Evolutionary conservation across 306 rosid genomes (phyloP).

Genomic region (Spatholobus suberectus): DNA sequence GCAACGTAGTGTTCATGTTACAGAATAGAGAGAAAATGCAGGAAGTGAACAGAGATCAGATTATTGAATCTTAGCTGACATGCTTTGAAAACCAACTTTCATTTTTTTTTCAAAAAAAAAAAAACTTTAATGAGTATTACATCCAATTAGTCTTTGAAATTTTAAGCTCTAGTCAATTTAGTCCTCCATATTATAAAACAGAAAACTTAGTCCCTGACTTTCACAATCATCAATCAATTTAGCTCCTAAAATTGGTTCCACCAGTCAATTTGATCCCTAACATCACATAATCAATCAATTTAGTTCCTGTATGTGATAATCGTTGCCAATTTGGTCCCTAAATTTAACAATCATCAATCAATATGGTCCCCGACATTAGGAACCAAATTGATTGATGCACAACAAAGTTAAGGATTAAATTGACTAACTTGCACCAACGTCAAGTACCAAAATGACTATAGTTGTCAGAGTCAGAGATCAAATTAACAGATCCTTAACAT

Average conservation of each 20-base stretch:
- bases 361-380: neutral
- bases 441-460: neutral
- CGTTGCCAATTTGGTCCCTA: neutral
- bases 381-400: neutral
- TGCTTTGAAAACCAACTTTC: constrained; percentile 24
- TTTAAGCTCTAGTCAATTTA: neutral
- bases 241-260: neutral
- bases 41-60: neutral
- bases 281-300: neutral
- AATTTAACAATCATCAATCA: neutral
- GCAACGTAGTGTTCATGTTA: neutral
- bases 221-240: neutral
- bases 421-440: neutral
- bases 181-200: neutral
- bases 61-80: constrained; percentile 30
- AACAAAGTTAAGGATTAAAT: neutral
- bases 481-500: neutral
- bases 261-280: neutral
- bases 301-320: neutral
- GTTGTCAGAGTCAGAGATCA: neutral
- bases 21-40: constrained; percentile 2
- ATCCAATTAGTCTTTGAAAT: neutral
- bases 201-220: neutral
- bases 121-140: neutral
- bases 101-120: neutral